These are phyloP conservation scores for Termitomyces sp. DNA, from an alignment of 768 basidiomycete species.

Conservation along the genomic window DNA sequence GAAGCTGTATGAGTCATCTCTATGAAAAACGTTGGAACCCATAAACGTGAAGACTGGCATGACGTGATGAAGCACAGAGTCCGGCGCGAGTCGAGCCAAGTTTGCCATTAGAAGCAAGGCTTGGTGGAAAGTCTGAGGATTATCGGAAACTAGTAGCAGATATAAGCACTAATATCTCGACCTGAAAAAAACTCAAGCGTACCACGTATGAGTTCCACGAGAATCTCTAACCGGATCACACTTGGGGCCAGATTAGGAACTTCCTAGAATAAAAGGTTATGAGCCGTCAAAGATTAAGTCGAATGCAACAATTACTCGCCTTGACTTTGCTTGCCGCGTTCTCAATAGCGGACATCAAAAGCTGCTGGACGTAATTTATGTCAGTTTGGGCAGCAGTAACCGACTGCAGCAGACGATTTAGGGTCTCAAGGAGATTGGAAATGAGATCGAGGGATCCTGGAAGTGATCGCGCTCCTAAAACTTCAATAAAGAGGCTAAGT, in stretches of 20 bases:
- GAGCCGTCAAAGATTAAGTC: neutral
- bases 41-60: slow-evolving; percentile 99
- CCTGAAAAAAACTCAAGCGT: slow-evolving; percentile 13
- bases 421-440: slow-evolving; percentile 62
- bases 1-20: slow-evolving; percentile 95
- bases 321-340: slow-evolving; percentile 49
- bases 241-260: slow-evolving; percentile 45
- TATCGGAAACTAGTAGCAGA: slow-evolving; percentile 59
- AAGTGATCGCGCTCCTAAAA: slow-evolving; percentile 56
- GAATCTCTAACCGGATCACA: slow-evolving; percentile 71
- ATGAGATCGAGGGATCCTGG: slow-evolving; percentile 71
- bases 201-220: slow-evolving; percentile 87
- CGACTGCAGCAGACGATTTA: slow-evolving; percentile 59
- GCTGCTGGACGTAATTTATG: slow-evolving; percentile 73
- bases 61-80: slow-evolving; percentile 87
- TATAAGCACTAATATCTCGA: neutral
- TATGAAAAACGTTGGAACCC: slow-evolving; percentile 97
- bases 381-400: slow-evolving; percentile 54
- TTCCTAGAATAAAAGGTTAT: slow-evolving; percentile 32
- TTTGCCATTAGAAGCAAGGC: slow-evolving; percentile 84
- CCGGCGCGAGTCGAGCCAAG: slow-evolving; percentile 78
- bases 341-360: slow-evolving; percentile 79
- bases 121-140: slow-evolving; percentile 93
- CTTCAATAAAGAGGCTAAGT: slow-evolving; percentile 61
- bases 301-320: slow-evolving; percentile 28